Conservation (phyloP, 139 green algal genomes). For the Marvania coccoides region DNA sequence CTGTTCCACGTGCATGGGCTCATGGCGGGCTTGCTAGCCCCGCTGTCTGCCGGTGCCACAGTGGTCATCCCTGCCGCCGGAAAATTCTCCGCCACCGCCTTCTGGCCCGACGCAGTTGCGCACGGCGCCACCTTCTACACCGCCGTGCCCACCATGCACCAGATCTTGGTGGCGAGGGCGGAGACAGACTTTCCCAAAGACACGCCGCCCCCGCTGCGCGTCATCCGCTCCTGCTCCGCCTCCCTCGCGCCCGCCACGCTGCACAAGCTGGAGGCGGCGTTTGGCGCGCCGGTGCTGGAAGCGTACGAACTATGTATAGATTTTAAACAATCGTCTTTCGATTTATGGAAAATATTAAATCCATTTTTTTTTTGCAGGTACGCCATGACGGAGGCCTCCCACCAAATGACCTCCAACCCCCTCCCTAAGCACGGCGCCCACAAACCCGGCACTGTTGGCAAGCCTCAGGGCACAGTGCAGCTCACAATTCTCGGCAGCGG, state of each 20-base stretch:
- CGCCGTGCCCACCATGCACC: conserved; percentile 8
- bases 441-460: conserved; percentile 36
- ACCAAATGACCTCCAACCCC: conserved; percentile 81
- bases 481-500: neutral
- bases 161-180: conserved; percentile 51
- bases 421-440: conserved; percentile 53
- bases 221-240: conserved; percentile 76
- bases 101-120: conserved; percentile 58
- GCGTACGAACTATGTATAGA: no score
- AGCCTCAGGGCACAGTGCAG: neutral
- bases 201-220: conserved; percentile 54
- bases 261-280: conserved; percentile 58
- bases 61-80: conserved; percentile 53
- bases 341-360: neutral
- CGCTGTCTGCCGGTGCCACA: conserved; percentile 46
- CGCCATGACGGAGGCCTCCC: conserved; percentile 81
- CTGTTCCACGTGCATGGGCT: conserved; percentile 91
- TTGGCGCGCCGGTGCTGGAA: conserved; percentile 74
- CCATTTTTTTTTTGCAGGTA: conserved; percentile 40
- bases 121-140: conserved; percentile 78
- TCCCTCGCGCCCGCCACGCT: conserved; percentile 62
- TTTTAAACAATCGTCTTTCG: no score
- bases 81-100: conserved; percentile 55
- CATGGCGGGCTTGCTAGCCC: conserved; percentile 67
- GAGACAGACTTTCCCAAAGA: conserved; percentile 39